Percentiles rank a stretch among this genome's conserved stretches.
Evolutionary conservation across 257 asterid genomes (phyloP).

Genomic region (Leptodermis oblonga): DNA sequence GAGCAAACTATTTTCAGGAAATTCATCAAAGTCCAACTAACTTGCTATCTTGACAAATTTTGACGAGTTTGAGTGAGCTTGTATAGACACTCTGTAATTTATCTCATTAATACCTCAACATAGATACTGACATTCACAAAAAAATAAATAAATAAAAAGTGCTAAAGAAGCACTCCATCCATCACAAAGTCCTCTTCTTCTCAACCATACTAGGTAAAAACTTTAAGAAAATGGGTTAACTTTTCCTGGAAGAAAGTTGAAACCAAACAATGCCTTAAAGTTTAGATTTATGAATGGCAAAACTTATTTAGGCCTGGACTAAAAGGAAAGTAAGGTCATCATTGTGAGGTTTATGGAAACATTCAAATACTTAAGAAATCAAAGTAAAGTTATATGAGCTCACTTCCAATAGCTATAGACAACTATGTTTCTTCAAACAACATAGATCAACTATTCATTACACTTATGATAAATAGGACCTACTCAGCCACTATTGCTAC

Average conservation of each 20-base stretch:
- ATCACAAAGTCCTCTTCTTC: not conserved
- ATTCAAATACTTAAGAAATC: not conserved
- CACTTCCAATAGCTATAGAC: not conserved
- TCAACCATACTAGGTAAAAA: not conserved
- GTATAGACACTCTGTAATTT: not conserved
- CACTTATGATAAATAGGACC: not conserved
- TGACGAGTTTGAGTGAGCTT: not conserved
- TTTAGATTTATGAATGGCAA: not conserved
- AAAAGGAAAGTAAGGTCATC: not conserved
- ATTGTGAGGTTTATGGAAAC: not conserved
- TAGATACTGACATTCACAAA: not conserved
- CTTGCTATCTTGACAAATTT: not conserved
- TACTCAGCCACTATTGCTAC: constrained; percentile 7
- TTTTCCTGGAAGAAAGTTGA: too few species aligned
- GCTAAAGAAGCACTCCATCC: not conserved
- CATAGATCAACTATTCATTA: not conserved
- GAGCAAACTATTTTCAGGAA: not conserved
- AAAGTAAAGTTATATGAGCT: not conserved
- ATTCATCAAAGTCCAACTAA: not conserved
- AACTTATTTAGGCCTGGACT: not conserved
- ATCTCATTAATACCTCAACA: not conserved
- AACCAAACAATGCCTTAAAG: not conserved
- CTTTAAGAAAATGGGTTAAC: not conserved
- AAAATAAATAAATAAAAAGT: too few species aligned
- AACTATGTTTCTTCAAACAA: not conserved